Base-by-base conservation (phyloP, 495 filamentous ascomycete species). In the Penicillium lagena region DNA sequence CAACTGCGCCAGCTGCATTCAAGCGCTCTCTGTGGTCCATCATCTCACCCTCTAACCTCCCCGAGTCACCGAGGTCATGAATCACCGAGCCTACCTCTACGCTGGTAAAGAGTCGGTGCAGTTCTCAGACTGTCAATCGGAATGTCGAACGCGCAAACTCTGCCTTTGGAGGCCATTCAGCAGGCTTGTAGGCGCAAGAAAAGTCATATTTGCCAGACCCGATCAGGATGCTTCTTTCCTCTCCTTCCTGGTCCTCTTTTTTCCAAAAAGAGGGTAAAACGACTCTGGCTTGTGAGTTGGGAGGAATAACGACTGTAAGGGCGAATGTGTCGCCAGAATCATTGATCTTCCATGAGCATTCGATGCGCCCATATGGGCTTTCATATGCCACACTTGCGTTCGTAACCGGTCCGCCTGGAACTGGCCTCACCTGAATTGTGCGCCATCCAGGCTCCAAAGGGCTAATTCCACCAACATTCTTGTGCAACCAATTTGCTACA, bases 401-500 rank as follows among this genome's bases (percentile, higher is more conserved):
- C 0, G 32, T 52, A 4, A 60, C 48, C 2, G 50, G 51, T 0
- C 63, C 63, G 2, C 60, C 63, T 7, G 63, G 63, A 7, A 57
- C 34, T 4, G 60, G 60, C 8, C 37, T 39, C 15, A 66, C 56
- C 29, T 47, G 45, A 36, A 62, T 39, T 10, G 42, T 29, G 12
- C 52, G 56, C 63, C 63, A 67, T 0, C 60, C 63, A 8, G 60
- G 44, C n/a, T 44, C 40, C 0, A 57, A 27, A 0, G 57, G 43
- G 13, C 54, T 49, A 7, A 66, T 14, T 1, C 63, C 63, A 1
- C 47, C 63, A 4, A 66, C 52, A 11, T 37, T 54, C 17, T 48
- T 34, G 40, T 66, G 63, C 6, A 66, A 52, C 60, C 60, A 66
- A 28, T 59, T 56, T 22, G 50, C 41, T 5, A 76, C 63, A 3